Conservation (phyloP, 1,284 basidiomycete genomes). For the Nidula niveotomentosa region DNA sequence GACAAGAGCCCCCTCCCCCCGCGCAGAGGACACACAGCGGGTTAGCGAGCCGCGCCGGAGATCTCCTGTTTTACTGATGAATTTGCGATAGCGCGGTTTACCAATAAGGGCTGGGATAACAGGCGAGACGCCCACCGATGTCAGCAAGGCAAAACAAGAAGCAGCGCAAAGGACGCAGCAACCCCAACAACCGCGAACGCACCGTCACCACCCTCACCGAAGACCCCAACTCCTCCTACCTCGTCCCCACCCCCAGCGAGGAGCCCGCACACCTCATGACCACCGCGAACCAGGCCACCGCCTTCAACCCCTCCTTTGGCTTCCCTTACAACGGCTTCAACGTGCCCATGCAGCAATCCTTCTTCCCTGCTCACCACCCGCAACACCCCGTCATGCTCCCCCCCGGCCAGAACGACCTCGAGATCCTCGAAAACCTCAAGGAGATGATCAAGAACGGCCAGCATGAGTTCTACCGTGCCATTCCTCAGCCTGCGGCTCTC, state of each 20-base stretch:
- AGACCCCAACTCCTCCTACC: slow-evolving; percentile 47
- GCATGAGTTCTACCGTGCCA: slow-evolving; percentile 64
- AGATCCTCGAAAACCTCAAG: slow-evolving; percentile 71
- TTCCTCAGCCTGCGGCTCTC: slow-evolving; percentile 62
- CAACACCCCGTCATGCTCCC: slow-evolving; percentile 9
- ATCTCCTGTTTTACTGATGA: background rate
- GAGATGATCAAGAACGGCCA: slow-evolving; percentile 67
- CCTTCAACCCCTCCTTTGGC: slow-evolving; percentile 16
- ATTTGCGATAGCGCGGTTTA: background rate
- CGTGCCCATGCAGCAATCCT: slow-evolving; percentile 14
- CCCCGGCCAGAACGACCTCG: slow-evolving; percentile 59
- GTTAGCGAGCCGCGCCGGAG: background rate
- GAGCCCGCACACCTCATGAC: slow-evolving; percentile 36
- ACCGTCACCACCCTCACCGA: slow-evolving; percentile 65
- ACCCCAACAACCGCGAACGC: slow-evolving; percentile 54
- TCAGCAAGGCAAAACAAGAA: slow-evolving; percentile 62
- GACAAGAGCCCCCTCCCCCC: no score
- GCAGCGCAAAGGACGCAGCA: slow-evolving; percentile 50
- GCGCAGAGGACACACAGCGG: no score
- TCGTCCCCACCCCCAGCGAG: slow-evolving; percentile 45
- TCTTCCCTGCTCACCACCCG: slow-evolving; percentile 9
- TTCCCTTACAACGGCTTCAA: slow-evolving; percentile 22
- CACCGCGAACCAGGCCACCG: slow-evolving; percentile 18
- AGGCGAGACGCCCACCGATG: slow-evolving; percentile 34
- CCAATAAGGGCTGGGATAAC: slow-evolving; percentile 17